Conservation (phyloP, 441 rosid species). For the Macaranga tanarius region DNA sequence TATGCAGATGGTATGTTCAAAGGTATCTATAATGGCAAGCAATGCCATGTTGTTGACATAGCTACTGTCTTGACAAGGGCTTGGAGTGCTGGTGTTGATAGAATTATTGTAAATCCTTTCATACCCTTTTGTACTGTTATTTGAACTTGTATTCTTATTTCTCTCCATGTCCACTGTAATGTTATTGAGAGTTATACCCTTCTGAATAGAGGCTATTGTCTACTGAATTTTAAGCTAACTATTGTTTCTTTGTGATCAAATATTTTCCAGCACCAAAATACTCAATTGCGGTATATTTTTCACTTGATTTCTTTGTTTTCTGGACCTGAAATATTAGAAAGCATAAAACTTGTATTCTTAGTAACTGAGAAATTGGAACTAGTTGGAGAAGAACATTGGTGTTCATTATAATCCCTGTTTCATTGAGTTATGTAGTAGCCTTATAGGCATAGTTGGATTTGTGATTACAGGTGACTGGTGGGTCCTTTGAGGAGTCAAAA, state of each 20-base stretch:
- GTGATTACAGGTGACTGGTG: conserved; percentile 78
- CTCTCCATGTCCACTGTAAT: neutral
- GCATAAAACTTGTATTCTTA: neutral
- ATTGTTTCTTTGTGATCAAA: too few species aligned
- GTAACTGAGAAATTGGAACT: neutral
- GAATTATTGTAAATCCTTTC: conserved; percentile 59
- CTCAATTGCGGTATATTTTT: neutral
- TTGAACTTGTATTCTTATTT: neutral
- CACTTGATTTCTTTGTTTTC: neutral
- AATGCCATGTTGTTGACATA: conserved; percentile 67
- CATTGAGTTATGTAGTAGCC: neutral
- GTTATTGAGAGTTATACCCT: neutral
- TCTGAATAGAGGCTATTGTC: neutral
- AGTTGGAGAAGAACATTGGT: neutral
- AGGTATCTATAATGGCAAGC: conserved; percentile 88
- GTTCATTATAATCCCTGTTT: neutral
- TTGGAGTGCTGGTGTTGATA: conserved; percentile 92
- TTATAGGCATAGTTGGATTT: conserved; percentile 7
- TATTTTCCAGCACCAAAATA: neutral
- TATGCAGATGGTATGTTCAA: conserved; percentile 89
- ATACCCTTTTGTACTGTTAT: neutral
- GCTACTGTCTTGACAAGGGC: conserved; percentile 77
- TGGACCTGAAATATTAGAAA: neutral
- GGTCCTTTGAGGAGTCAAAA: conserved; percentile 84
- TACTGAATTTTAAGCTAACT: neutral